Percentiles rank a stretch among this genome's conserved stretches.
These are phyloP conservation scores for Vaccinium darrowii DNA, from an alignment of 148 eudicot species.

Conservation along the genomic window DNA sequence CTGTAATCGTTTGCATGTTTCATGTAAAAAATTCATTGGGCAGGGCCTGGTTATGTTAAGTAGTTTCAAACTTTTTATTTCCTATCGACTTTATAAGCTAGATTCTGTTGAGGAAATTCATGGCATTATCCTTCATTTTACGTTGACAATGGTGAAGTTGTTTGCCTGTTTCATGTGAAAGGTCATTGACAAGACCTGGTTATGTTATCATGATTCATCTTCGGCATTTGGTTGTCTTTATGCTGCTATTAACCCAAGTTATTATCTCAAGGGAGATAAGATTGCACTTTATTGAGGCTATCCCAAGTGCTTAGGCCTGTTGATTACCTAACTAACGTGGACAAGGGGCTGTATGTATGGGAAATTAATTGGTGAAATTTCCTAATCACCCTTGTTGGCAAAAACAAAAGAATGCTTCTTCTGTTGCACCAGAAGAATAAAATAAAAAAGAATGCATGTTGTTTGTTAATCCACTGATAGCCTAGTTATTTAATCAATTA, in stretches of 20 bases:
- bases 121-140: background rate
- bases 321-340: background rate
- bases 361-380: background rate
- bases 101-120: background rate
- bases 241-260: background rate
- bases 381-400: background rate
- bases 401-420: background rate
- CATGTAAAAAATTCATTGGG: background rate
- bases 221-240: background rate
- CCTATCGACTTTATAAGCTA: background rate
- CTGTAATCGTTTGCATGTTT: background rate
- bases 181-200: background rate
- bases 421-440: too few species aligned
- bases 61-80: background rate
- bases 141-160: background rate
- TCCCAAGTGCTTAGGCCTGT: background rate
- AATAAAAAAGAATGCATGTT: background rate
- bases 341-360: background rate
- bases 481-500: background rate
- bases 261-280: background rate
- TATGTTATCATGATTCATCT: background rate
- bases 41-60: background rate
- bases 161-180: background rate
- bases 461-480: background rate
- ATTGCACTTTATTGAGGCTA: background rate